Percentiles rank a stretch among this genome's conserved stretches.
Evolutionary conservation across 2,329 filamentous ascomycete genomes (phyloP).

Genomic region (Verruconis gallopava): DNA sequence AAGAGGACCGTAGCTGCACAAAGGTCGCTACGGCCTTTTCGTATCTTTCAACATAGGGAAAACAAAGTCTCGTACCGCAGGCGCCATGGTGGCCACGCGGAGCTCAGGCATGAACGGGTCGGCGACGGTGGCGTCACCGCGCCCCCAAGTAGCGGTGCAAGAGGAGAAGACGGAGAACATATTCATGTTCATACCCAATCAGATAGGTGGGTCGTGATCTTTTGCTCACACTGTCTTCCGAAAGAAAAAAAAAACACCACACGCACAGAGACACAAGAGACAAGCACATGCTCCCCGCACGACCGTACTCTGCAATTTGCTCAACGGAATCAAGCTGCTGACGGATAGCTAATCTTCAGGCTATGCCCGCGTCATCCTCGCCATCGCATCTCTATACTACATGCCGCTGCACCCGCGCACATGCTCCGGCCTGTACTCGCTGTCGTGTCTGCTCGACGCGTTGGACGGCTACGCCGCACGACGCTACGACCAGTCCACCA

Average conservation of each 20-base stretch:
- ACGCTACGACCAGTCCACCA: slow-evolving; percentile 76
- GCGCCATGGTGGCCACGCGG: not conserved
- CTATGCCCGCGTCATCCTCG: slow-evolving; percentile 41
- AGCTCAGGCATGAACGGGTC: not conserved
- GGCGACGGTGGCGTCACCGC: not conserved
- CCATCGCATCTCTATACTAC: slow-evolving; percentile 89
- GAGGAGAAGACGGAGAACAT: slow-evolving; percentile 35
- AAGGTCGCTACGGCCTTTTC: too few species aligned
- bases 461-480: slow-evolving; percentile 90
- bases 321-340: too few species aligned
- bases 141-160: not conserved
- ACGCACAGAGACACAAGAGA: too few species aligned
- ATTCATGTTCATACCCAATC: slow-evolving; percentile 39
- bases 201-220: slow-evolving; percentile 31
- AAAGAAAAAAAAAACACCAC: not conserved
- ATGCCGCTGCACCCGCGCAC: slow-evolving; percentile 98
- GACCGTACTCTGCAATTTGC: not conserved
- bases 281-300: not conserved
- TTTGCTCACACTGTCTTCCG: not conserved
- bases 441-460: slow-evolving; percentile 91
- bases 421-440: slow-evolving; percentile 78
- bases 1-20: too few species aligned
- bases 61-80: not conserved
- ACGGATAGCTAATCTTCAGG: slow-evolving; percentile 24
- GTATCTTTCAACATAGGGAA: not conserved